Base-by-base conservation (phyloP, 192 early-diverging fungal genomes). In the Fimicolochytrium jonesii region DNA sequence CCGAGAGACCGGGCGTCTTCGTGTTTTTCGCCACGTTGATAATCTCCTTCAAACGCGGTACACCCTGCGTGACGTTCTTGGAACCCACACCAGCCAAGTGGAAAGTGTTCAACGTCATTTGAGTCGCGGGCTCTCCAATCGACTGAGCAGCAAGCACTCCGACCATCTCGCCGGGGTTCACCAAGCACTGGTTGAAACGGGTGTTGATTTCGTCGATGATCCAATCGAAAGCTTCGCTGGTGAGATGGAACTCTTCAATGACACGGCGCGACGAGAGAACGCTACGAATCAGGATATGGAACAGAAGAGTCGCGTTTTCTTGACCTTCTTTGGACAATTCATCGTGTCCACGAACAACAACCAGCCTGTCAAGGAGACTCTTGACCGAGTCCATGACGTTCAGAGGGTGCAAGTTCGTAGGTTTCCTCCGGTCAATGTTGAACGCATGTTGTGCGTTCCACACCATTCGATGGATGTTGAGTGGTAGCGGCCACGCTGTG, bases 51-150 rank as follows among this genome's bases (percentile, higher is more conserved):
- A 99, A 71, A 77, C 96, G 92, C 50, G 96, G 96, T 33, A 99
- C 94, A 82, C 96, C 96, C 51, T 91, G 86, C 9, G 94, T 98
- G 9, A 96, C 96, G 68, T 95, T 94, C 80, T 94, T 95, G 56
- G 90, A 91, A 25, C 87, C 86, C 44, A 97, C 93, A 91, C 96
- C 96, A 55, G 96, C 96, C 75, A 90, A 90, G 84, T 99, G 96
- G 91, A 99, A 99, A 42, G 96, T 99, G 67, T 99, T 99, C 47
- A 99, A 75, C 32, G 96, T 99, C 96, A 99, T 99, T 70, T 99
- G 96, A 41, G 96, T 99, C 2, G 94, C 93, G 31, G 96, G 96
- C 75, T 99, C 96, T 73, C 96, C 96, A 75, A 99, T 97, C 22
- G 93, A 96, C 74, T 99, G 96, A 15, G 96, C 96, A 23, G 96